Conservation (phyloP, 2,329 filamentous ascomycete species). For the Ascochyta koolunga region DNA sequence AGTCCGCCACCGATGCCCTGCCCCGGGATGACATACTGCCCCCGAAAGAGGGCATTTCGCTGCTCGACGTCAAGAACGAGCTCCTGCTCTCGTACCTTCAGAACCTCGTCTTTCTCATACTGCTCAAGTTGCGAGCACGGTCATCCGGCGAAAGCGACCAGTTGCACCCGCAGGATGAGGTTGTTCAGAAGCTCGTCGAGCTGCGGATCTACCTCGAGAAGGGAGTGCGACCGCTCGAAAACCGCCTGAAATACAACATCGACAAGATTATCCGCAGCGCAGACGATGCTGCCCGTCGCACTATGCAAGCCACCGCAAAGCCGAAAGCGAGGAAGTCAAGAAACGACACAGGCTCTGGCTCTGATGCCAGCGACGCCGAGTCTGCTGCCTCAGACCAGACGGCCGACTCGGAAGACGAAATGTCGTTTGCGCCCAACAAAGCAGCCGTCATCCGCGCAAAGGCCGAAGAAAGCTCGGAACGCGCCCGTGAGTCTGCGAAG, state of each 20-base stretch:
- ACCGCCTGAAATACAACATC: slow-evolving; percentile 91
- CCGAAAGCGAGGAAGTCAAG: slow-evolving; percentile 34
- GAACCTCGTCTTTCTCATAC: slow-evolving; percentile 85
- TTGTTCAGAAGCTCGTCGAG: slow-evolving; percentile 87
- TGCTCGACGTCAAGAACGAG: slow-evolving; percentile 96
- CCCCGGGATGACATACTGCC: slow-evolving; percentile 68
- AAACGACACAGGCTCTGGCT: slow-evolving; percentile 48
- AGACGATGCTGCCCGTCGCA: slow-evolving; percentile 64
- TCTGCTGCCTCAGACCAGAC: slow-evolving; percentile 37
- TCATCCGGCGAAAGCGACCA: slow-evolving; percentile 41
- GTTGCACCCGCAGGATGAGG: slow-evolving; percentile 64
- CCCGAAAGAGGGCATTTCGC: slow-evolving; percentile 86
- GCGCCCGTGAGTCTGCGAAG: slow-evolving; percentile 42
- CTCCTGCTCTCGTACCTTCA: slow-evolving; percentile 96
- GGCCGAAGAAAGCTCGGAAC: slow-evolving; percentile 23
- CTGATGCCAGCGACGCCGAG: slow-evolving; percentile 49
- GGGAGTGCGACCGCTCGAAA: slow-evolving; percentile 87
- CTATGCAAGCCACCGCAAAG: slow-evolving; percentile 30
- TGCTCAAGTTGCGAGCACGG: slow-evolving; percentile 71
- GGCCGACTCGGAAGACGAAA: slow-evolving; percentile 59
- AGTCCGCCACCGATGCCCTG: slow-evolving; percentile 60
- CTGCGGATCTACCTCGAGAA: slow-evolving; percentile 92
- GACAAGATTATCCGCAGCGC: slow-evolving; percentile 91
- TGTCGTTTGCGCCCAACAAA: slow-evolving; percentile 68
- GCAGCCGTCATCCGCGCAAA: slow-evolving; percentile 50